phyloP scores from a whole-genome alignment of 2,329 filamentous ascomycete genomes.

The Colletotrichum sp. region DNA sequence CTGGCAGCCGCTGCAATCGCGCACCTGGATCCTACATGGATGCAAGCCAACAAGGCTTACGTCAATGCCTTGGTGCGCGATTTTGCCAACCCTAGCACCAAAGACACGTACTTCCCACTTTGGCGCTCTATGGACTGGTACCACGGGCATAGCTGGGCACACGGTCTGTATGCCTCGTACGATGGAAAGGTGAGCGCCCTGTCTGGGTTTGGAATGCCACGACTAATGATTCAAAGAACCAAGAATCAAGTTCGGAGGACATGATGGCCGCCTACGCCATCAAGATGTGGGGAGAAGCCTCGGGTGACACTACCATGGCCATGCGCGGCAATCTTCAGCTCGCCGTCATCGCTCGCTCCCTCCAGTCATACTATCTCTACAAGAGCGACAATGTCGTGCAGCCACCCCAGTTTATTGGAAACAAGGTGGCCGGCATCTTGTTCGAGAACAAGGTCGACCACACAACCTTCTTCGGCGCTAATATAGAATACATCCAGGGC shows the following conservation, averaged over 20 bases:
- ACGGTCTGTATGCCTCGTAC: constrained; percentile 71
- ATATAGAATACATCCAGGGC: constrained; percentile 74
- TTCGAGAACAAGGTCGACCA: constrained; percentile 98
- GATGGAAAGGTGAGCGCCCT: constrained; percentile 67
- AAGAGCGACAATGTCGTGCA: constrained; percentile 70
- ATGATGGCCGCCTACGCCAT: constrained; percentile 84
- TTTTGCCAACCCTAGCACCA: constrained; percentile 72
- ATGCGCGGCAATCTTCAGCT: constrained; percentile 84
- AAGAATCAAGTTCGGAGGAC: constrained; percentile 92
- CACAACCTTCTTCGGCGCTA: constrained; percentile 83
- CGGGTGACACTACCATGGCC: constrained; percentile 79
- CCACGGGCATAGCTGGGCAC: constrained; percentile 93
- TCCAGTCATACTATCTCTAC: constrained; percentile 86
- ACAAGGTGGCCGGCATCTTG: constrained; percentile 74
- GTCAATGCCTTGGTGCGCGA: constrained; percentile 88
- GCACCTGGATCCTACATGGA: constrained; percentile 77
- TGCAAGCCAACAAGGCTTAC: constrained; percentile 74
- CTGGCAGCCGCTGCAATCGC: constrained; percentile 85
- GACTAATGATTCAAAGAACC: constrained; percentile 46
- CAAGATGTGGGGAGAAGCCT: constrained; percentile 91
- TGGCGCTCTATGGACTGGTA: constrained; percentile 92
- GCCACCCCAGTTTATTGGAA: constrained; percentile 78
- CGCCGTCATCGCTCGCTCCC: constrained; percentile 73
- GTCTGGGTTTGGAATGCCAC: too few relatives aligned
- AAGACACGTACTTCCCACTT: constrained; percentile 80